A percentile compares a stretch with the other conserved stretches of the same genome.
Conservation (phyloP, 192 early-diverging fungal genomes). For the Tieghemiomyces parasiticus region DNA sequence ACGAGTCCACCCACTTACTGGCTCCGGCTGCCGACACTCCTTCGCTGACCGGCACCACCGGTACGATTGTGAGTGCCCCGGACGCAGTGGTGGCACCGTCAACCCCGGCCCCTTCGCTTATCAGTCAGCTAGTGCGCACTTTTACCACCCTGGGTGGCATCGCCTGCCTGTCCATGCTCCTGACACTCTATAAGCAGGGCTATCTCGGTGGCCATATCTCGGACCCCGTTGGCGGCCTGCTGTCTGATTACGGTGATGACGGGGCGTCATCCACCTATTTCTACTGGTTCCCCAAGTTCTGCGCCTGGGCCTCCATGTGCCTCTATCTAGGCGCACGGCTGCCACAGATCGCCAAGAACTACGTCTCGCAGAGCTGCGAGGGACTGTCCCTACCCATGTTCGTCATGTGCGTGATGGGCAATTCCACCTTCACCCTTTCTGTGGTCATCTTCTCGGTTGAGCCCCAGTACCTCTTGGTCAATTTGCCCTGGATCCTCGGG, state of each 20-base stretch:
- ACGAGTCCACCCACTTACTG: not conserved
- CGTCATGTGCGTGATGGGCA: conserved; percentile 65
- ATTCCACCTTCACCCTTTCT: conserved; percentile 44
- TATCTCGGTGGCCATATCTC: not conserved
- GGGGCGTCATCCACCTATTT: not conserved
- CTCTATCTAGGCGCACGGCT: conserved; percentile 58
- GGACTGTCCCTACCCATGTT: conserved; percentile 76
- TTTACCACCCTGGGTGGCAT: not conserved
- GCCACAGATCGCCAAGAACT: conserved; percentile 76
- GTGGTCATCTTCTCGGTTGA: conserved; percentile 62
- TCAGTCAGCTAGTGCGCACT: not conserved
- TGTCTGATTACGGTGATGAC: too few species aligned
- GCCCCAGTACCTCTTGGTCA: conserved; percentile 42
- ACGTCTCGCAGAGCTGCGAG: conserved; percentile 47
- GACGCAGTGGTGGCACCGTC: not conserved
- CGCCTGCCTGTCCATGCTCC: not conserved
- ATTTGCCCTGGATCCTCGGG: conserved; percentile 62
- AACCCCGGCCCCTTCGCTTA: not conserved
- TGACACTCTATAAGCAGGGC: not conserved
- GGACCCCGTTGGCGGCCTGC: too few species aligned
- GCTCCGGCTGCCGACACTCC: not conserved
- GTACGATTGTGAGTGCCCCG: not conserved
- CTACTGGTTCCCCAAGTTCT: conserved; percentile 38
- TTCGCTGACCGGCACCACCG: not conserved
- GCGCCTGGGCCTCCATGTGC: conserved; percentile 58